Evolutionary conservation across 495 filamentous ascomycete genomes (phyloP).

Genomic region (Aspergillus homomorphus): DNA sequence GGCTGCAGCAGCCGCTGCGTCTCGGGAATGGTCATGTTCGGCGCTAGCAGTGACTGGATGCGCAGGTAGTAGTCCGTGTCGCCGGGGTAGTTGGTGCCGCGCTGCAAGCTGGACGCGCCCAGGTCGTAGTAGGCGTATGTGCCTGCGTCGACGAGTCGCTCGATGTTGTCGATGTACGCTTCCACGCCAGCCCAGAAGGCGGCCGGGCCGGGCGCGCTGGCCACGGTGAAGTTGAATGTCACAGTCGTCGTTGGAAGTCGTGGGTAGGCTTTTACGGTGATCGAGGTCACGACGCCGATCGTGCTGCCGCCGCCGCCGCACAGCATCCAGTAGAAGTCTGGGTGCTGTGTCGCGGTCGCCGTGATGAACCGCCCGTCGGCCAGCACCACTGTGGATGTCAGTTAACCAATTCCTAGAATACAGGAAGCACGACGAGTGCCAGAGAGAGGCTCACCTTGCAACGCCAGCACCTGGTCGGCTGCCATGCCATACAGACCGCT

Average conservation of each 20-base stretch:
- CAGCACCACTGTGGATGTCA: slow-evolving; percentile 40
- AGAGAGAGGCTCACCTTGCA: slow-evolving; percentile 25
- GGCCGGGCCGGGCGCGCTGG: slow-evolving; percentile 29
- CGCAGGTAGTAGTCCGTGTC: slow-evolving; percentile 30
- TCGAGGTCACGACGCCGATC: slow-evolving; percentile 51
- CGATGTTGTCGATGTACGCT: slow-evolving; percentile 48
- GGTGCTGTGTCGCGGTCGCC: slow-evolving; percentile 47
- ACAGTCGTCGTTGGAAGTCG: slow-evolving; percentile 40
- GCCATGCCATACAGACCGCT: slow-evolving; percentile 27
- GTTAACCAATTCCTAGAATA: too few species aligned
- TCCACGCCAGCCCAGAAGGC: slow-evolving; percentile 51
- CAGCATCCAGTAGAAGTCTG: slow-evolving; percentile 62
- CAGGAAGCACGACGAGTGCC: too few species aligned
- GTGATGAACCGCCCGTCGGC: slow-evolving; percentile 52
- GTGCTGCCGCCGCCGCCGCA: slow-evolving; percentile 38
- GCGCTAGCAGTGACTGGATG: slow-evolving; percentile 49
- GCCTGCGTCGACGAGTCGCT: slow-evolving; percentile 47
- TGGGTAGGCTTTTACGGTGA: slow-evolving; percentile 45
- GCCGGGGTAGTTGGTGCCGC: slow-evolving; percentile 14
- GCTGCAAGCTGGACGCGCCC: slow-evolving; percentile 12
- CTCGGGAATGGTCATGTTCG: slow-evolving; percentile 46
- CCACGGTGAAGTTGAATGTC: slow-evolving; percentile 41
- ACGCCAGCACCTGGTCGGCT: slow-evolving; percentile 42
- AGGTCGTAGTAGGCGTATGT: slow-evolving; percentile 53
- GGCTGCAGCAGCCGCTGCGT: slow-evolving; percentile 44